A percentile compares a stretch with the other conserved stretches of the same genome.
phyloP scores from a whole-genome alignment of 1,284 basidiomycete genomes.

The Pseudozyma hubeiensis region DNA sequence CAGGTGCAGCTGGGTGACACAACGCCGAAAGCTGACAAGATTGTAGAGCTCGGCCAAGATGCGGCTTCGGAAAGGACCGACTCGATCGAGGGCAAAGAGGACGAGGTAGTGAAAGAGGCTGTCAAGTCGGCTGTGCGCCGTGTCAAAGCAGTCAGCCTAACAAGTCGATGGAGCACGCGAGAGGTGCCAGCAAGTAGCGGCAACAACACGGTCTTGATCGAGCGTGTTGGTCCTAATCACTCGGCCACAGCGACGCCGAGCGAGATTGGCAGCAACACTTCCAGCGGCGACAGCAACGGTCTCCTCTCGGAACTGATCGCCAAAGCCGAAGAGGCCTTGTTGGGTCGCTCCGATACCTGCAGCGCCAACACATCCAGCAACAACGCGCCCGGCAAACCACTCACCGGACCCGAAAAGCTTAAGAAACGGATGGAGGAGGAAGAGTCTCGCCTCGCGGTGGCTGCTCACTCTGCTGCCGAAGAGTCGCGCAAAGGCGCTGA shows the following conservation, averaged over 20 bases:
- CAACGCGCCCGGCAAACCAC: neutral
- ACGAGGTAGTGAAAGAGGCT: slow-evolving; percentile 16
- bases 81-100: slow-evolving; percentile 3
- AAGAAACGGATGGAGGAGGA: slow-evolving; percentile 46
- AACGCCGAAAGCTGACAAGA: slow-evolving; percentile 18
- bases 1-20: slow-evolving; percentile 16
- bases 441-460: slow-evolving; percentile 38
- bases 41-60: slow-evolving; percentile 29
- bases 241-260: neutral
- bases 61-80: slow-evolving; percentile 25
- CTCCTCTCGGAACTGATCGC: slow-evolving; percentile 37
- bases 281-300: slow-evolving; percentile 14
- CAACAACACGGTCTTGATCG: slow-evolving; percentile 52
- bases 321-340: slow-evolving; percentile 41
- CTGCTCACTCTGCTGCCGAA: slow-evolving; percentile 49
- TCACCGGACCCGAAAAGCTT: slow-evolving; percentile 26
- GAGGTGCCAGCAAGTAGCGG: slow-evolving; percentile 45
- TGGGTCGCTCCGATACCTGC: slow-evolving; percentile 2
- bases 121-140: slow-evolving; percentile 45
- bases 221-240: slow-evolving; percentile 29
- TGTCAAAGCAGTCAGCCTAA: slow-evolving; percentile 43
- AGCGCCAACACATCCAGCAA: neutral
- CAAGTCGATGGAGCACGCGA: slow-evolving; percentile 52
- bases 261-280: neutral
- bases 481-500: slow-evolving; percentile 19